Conservation (phyloP, 257 asterid genomes). For the Nicotiana attenuata region DNA sequence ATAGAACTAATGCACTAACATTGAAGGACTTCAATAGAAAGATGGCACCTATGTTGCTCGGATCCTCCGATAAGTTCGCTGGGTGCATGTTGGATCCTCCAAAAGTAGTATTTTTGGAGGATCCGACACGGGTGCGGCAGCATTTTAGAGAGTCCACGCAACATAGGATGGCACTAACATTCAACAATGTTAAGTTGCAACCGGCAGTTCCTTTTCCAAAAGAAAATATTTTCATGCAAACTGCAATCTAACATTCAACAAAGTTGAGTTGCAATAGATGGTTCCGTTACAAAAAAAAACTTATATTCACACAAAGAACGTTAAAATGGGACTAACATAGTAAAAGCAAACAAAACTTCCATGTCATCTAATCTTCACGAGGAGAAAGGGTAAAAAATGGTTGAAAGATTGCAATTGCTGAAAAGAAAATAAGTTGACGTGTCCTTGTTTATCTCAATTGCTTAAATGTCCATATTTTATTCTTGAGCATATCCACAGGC, state of each 20-base stretch:
- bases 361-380: not conserved
- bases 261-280: not conserved
- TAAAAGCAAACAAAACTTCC: not conserved
- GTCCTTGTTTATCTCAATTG: not conserved
- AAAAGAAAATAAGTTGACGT: not conserved
- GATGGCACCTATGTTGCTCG: too few relatives aligned
- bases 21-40: not conserved
- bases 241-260: not conserved
- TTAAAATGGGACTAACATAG: not conserved
- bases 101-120: too few relatives aligned
- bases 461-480: not conserved
- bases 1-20: not conserved
- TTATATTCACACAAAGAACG: not conserved
- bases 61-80: too few relatives aligned
- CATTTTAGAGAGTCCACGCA: too few relatives aligned
- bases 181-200: not conserved
- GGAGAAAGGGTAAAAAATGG: not conserved
- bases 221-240: not conserved
- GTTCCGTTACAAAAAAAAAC: not conserved
- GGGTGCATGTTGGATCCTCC: too few relatives aligned
- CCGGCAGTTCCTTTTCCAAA: not conserved
- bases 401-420: not conserved
- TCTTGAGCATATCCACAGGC: too few relatives aligned
- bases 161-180: not conserved
- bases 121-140: too few relatives aligned